Evolutionary conservation across 2,329 filamentous ascomycete species (phyloP), one percentile per base, ranked within the genome.

Genomic region (Xylaria sp.): DNA sequence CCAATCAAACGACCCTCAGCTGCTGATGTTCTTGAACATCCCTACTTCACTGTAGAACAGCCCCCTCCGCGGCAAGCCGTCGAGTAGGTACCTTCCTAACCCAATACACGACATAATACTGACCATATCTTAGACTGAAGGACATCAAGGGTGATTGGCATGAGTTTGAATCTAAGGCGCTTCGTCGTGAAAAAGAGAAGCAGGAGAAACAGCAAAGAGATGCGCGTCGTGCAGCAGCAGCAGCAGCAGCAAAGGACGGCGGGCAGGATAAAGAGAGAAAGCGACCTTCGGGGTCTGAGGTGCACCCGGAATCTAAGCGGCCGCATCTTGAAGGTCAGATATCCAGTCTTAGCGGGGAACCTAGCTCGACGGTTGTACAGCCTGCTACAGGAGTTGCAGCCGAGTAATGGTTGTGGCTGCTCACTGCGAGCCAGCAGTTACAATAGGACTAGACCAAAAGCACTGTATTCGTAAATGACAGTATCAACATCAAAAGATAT

Each of bases 111-210:
- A 54, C 42, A 64, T 49, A 38, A 14, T 31, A 45, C 76, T 80
- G 72, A 81, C 73, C 68, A 63, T 8, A 38, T 50, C 23, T 61
- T 66, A 92, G 91, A 72, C 84, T 99, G 52, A 88, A 89, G 63
- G 82, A 89, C 51, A 84, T 99, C 31, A 87, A 95, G 70, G 95
- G 95, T 21, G 95, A 99, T 71, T 99, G 95, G 95, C 95, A 99
- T 74, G 95, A 99, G 75, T 97, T 98, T 72, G 95, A 99, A 79
- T 96, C 92, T 59, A 99, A 99, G 79, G 94, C 93, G 15, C 83
- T 97, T 25, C 85, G 95, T 33, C 95, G 95, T 70, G 94, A 97
- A 76, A 94, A 93, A 70, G 92, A 95, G 75, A 86, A 87, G 57
- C 83, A 82, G 70, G 92, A 95, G 75, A 87, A 87, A 57, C 83